phyloP scores from a whole-genome alignment of 2,329 filamentous ascomycete species.

The Aureobasidium subglaciale region DNA sequence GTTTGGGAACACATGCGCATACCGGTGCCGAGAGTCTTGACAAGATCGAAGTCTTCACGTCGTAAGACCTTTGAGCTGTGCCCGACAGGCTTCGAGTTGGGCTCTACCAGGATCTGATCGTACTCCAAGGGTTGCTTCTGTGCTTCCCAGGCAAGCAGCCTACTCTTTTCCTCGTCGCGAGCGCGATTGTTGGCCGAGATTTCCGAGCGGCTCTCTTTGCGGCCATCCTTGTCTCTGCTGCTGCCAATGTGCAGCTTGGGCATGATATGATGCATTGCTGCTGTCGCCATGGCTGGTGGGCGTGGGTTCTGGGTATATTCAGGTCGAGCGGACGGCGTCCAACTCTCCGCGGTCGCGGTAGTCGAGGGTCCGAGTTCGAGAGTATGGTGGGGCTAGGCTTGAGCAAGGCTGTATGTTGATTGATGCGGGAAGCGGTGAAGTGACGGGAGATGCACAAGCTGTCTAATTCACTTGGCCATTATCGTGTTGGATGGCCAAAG shows the following conservation, averaged over 20 bases:
- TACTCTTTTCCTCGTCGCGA: constrained; percentile 42
- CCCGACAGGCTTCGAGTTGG: constrained; percentile 39
- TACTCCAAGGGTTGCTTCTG: constrained; percentile 37
- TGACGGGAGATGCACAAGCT: not conserved
- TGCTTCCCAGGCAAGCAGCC: constrained; percentile 41
- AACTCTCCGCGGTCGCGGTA: not conserved
- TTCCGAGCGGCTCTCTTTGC: constrained; percentile 20
- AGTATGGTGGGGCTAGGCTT: constrained; percentile 1
- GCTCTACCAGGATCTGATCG: constrained; percentile 36
- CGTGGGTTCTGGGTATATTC: not conserved
- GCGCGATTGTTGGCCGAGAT: constrained; percentile 23
- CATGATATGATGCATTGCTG: constrained; percentile 26
- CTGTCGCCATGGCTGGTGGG: constrained; percentile 5
- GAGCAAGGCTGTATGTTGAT: not conserved
- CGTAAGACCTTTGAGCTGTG: constrained; percentile 41
- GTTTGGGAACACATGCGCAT: constrained; percentile 16
- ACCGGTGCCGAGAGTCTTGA: constrained; percentile 73
- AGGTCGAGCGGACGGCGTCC: not conserved
- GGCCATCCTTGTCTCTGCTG: constrained; percentile 19
- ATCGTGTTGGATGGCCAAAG: not conserved
- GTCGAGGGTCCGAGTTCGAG: constrained; percentile 1
- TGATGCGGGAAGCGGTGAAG: constrained; percentile 1
- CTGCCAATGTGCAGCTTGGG: constrained; percentile 31
- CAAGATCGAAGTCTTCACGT: constrained; percentile 59
- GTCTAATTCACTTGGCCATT: not conserved